A percentile compares a stretch with the other conserved stretches of the same genome.
Evolutionary conservation across 805 yeast genomes (phyloP).

Genomic region (Pichia insulana): DNA sequence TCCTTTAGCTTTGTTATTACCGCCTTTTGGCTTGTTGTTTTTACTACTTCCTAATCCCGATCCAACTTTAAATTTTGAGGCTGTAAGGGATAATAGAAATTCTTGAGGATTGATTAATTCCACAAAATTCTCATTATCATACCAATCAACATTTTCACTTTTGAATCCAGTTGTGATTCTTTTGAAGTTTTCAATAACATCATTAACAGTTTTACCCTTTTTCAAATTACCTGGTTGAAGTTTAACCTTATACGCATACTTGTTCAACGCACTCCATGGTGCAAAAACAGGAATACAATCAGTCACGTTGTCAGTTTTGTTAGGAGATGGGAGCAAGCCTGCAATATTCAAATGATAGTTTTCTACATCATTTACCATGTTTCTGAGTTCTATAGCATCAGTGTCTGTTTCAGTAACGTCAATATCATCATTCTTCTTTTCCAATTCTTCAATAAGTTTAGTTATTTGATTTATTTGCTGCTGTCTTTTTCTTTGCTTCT

Average conservation of each 20-base stretch:
- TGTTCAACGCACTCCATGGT: slow-evolving; percentile 77
- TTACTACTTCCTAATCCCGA: slow-evolving; percentile 32
- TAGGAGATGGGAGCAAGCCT: slow-evolving; percentile 35
- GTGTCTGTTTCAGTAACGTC: slow-evolving; percentile 9
- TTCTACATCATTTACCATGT: slow-evolving; percentile 18
- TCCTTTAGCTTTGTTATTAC: slow-evolving; percentile 1
- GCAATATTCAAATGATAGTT: slow-evolving; percentile 20
- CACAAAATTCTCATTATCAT: slow-evolving; percentile 50
- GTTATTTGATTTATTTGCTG: slow-evolving; percentile 25
- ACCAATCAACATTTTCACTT: slow-evolving; percentile 52
- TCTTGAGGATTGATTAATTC: slow-evolving; percentile 55
- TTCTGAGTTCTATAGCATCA: slow-evolving; percentile 11
- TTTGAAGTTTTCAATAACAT: slow-evolving; percentile 51
- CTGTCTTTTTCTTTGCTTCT: slow-evolving; percentile 20
- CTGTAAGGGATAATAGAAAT: slow-evolving; percentile 56
- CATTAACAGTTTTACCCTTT: slow-evolving; percentile 79
- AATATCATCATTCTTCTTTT: slow-evolving; percentile 15
- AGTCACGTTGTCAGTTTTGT: slow-evolving; percentile 40
- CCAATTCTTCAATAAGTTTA: slow-evolving; percentile 26
- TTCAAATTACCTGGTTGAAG: slow-evolving; percentile 72
- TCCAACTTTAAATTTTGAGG: slow-evolving; percentile 58
- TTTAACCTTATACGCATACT: slow-evolving; percentile 74
- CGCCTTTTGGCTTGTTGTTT: slow-evolving; percentile 13
- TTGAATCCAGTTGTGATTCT: slow-evolving; percentile 23
- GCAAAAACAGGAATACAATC: slow-evolving; percentile 83